These are phyloP conservation scores for Theobroma cacao DNA, from an alignment of 345 rosid species.

Conservation along the genomic window DNA sequence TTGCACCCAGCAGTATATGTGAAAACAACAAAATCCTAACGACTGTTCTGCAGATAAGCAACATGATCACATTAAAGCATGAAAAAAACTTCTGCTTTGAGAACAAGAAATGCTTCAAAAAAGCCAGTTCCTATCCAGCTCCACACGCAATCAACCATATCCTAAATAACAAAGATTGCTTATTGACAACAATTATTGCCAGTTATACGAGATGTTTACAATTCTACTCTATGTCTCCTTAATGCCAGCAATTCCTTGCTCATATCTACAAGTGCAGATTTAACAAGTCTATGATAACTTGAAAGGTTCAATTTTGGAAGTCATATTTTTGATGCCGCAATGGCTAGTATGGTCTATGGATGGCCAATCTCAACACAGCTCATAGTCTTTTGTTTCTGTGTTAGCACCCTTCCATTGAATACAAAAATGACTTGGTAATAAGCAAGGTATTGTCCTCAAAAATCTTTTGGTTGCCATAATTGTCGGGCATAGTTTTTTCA, in stretches of 20 bases:
- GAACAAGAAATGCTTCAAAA: not conserved
- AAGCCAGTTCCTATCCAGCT: not conserved
- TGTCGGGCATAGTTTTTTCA: not conserved
- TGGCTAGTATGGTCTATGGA: not conserved
- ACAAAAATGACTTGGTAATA: not conserved
- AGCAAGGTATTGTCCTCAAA: not conserved
- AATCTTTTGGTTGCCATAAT: too few relatives aligned
- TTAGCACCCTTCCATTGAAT: not conserved
- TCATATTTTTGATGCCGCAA: not conserved
- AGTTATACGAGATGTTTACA: not conserved
- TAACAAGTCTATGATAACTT: not conserved
- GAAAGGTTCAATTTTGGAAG: not conserved
- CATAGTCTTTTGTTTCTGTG: not conserved
- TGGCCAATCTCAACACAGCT: not conserved
- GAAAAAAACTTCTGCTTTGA: not conserved
- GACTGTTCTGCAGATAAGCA: not conserved
- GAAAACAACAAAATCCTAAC: not conserved
- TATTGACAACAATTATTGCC: not conserved
- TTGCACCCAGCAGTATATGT: not conserved
- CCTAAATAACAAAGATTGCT: not conserved
- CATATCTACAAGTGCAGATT: not conserved
- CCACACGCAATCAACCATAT: not conserved
- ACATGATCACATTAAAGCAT: not conserved
- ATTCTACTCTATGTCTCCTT: not conserved
- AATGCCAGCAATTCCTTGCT: not conserved